Base-by-base conservation (phyloP, 1,139 yeast genomes). In the Debaryomyces nepalensis region DNA sequence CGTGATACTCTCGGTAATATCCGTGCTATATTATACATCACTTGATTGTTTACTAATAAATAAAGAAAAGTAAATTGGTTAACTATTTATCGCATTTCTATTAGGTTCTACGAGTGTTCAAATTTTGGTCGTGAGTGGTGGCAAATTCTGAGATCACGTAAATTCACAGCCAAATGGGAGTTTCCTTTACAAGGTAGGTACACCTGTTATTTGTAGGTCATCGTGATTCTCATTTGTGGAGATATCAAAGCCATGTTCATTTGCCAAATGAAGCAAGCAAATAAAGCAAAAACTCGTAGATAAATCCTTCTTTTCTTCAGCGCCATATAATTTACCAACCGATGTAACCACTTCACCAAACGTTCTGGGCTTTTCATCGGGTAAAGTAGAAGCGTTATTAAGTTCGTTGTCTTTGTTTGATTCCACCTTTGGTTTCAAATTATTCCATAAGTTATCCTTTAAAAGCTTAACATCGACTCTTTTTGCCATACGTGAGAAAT, bases 251-350 rank as follows among this genome's bases (percentile, higher is more conserved):
- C 93, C 93, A 57, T 89, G 88, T 58, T 90, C 97, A 58, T 90
- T 90, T 7, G 97, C 96, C 51, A 90, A 72, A 65, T 90, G 97
- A 29, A 89, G 67, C 48, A 88, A 66, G 57, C 96, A 87, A 46
- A 89, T 87, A 57, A 89, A 90, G 57, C 89, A 87, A 62, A 87
- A 87, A 66, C 96, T 85, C 0, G 97, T 89, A 1, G 96, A 87
- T 7, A 90, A 66, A 46, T 90, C 96, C 45, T 73, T 74, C 44
- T 67, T 67, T 37, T 76, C 69, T 39, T 79, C 84, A 4, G 67
- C 59, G 2, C 75, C 68, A 53, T 85, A 85, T 61, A 73, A 66
- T 11, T 59, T 62, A n/a, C 75, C 75, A n/a, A 84, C 75, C 20
- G 75, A 73, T 7, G 68, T 66, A 8, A 80, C 75, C 33, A 81